Evolutionary conservation across 352 stramenopile genomes (phyloP), one percentile per base, ranked within the genome.

Genomic region (Globisporangium radiosum): DNA sequence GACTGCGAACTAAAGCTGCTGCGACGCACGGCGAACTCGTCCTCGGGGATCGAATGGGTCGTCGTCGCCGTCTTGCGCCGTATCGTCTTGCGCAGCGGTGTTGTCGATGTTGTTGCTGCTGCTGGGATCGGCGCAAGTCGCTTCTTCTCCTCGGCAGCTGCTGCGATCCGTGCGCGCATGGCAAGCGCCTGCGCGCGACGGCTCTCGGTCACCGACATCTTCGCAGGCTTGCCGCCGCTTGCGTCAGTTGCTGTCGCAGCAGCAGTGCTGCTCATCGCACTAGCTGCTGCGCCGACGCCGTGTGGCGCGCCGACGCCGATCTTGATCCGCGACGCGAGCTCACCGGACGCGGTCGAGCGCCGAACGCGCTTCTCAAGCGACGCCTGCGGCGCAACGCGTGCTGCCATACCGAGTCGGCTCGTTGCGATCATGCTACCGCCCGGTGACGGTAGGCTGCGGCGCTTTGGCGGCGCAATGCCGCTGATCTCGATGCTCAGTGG

Each of bases 1-100:
- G 75, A 85, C 63, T 78, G 71, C 10, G 75, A 85, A 33, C 66
- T 68, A 7, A 85, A 61, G 59, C 73, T 85, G 52, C 63, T 79
- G 47, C 75, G 75, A 38, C 75, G 63, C 44, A 76, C 73, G 43
- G 72, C 72, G 17, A 78, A 63, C 39, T 78, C 59, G 36, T 80
- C 75, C 25, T 76, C 69, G 38, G 79, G 57, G 47, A 66, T 78
- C 54, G 73, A 69, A 11, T 63, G 64, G 13, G 64, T 64, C 42
- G 54, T 47, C 2, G 25, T 57, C 42, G 54, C 42, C 2, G 25
- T 53, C 54, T 62, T 62, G 39, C 54, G 48, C 7, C 50, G 49
- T 7, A 44, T 42, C 5, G 44, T 43, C 49, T 57, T 61, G 19
- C 36, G 47, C 36, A 11, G 17, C 17, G 54, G 36, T 36, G 54